A percentile compares a stretch with the other conserved stretches of the same genome.
These are phyloP conservation scores for Baudoinia panamericana DNA, from an alignment of 495 filamentous ascomycete species.

Conservation along the genomic window DNA sequence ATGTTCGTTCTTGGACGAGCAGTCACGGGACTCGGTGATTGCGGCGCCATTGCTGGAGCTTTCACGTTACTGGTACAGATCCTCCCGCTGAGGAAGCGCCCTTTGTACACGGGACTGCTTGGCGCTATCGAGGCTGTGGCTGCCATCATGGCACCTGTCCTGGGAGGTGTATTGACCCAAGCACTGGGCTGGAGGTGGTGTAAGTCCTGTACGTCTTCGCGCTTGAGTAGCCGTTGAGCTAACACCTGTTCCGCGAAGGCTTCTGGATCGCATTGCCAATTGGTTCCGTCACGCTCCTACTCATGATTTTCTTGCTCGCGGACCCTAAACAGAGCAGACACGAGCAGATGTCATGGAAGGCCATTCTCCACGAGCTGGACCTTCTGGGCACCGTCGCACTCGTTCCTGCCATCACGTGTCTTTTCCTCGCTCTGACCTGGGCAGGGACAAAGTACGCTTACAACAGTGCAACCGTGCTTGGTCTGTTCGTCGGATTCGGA, in stretches of 20 bases:
- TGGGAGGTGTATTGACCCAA: conserved; percentile 31
- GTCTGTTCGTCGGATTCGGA: conserved; percentile 5
- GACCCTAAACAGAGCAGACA: background rate
- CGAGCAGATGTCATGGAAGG: conserved; percentile 8
- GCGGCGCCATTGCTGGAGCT: conserved; percentile 25
- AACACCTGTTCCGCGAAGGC: too few species aligned
- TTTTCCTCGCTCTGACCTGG: conserved; percentile 17
- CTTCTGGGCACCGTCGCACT: conserved; percentile 13
- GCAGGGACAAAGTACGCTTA: conserved; percentile 15
- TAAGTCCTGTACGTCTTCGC: too few species aligned
- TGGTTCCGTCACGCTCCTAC: conserved; percentile 5
- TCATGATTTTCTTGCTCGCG: conserved; percentile 10
- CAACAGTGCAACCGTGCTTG: conserved; percentile 5
- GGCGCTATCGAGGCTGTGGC: conserved; percentile 12
- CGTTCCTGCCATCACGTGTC: conserved; percentile 10
- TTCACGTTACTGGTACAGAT: conserved; percentile 18
- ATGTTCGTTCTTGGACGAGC: conserved; percentile 15
- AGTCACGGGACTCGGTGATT: conserved; percentile 9
- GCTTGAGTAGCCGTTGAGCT: too few species aligned
- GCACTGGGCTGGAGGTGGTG: conserved; percentile 19
- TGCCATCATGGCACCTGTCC: conserved; percentile 9
- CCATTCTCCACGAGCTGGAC: conserved; percentile 14
- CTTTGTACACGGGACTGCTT: conserved; percentile 10
- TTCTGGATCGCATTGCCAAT: conserved; percentile 18
- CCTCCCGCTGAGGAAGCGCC: conserved; percentile 9